Evolutionary conservation across 2,329 filamentous ascomycete species (phyloP).

Genomic region (Ploettnerulaceae sp.): DNA sequence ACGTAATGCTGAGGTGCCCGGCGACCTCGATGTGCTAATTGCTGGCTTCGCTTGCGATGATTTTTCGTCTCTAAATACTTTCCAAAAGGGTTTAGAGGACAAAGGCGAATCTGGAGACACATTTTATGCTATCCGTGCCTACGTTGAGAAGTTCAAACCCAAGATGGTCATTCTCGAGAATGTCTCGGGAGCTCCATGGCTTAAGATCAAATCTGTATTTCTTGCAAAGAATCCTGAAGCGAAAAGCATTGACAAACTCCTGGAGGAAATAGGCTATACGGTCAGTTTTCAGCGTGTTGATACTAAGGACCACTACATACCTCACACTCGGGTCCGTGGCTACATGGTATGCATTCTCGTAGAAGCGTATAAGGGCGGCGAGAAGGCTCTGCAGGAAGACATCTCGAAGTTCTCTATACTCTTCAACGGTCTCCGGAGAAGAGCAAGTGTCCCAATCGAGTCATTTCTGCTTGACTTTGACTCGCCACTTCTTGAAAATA

Average conservation of each 20-base stretch:
- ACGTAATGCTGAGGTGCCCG: conserved; percentile 50
- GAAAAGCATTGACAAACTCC: conserved; percentile 17
- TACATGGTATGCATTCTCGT: conserved; percentile 45
- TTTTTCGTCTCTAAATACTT: conserved; percentile 61
- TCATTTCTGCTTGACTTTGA: conserved; percentile 55
- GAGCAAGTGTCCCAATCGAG: conserved; percentile 59
- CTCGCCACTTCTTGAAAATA: conserved; percentile 41
- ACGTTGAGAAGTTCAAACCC: conserved; percentile 51
- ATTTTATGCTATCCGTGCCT: conserved; percentile 55
- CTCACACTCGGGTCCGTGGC: conserved; percentile 60
- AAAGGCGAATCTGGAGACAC: conserved; percentile 63
- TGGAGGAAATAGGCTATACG: conserved; percentile 47
- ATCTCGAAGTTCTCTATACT: background rate
- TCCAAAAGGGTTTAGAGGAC: conserved; percentile 45
- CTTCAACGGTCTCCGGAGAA: too few relatives aligned
- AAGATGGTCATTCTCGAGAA: conserved; percentile 69
- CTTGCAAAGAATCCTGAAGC: background rate
- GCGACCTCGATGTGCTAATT: conserved; percentile 58
- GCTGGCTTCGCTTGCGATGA: conserved; percentile 75
- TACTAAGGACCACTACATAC: conserved; percentile 68
- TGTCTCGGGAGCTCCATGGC: conserved; percentile 57
- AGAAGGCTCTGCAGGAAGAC: background rate
- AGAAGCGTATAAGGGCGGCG: background rate
- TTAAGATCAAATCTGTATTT: conserved; percentile 31
- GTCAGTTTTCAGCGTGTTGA: conserved; percentile 49